Evolutionary conservation across 169 alveolate species (phyloP), one percentile per base, ranked within the genome.

Genomic region (Plasmodium gonderi): DNA sequence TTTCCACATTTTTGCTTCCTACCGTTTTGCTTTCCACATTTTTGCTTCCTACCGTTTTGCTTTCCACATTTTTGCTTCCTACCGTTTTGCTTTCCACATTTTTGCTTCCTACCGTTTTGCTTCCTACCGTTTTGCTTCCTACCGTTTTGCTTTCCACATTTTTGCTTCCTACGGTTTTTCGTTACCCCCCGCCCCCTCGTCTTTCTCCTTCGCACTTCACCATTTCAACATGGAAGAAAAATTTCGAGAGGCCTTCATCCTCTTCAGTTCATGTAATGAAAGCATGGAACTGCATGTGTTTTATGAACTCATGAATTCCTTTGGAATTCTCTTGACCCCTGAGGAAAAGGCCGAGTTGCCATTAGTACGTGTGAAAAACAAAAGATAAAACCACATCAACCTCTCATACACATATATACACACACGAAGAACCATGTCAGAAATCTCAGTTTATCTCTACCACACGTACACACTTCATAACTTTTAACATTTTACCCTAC

Each of bases 221-320:
- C 47, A 20, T 26, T 69, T 42, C 51, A 64, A 87, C 12, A 87
- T 87, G 93, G 93, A 75, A 23, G 87, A 87, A 17, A 87, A 87
- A 87, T 87, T 87, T 87, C 65, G 79, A 29, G 93, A 87, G 45
- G 93, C 89, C 20, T 87, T 87, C 47, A 64, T 87, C 64, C 89
- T 87, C 33, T 87, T 87, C 69, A 74, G 93, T 33, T 75, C 93
- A 4, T 87, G 93, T 40, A 60, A 60, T 44, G 93, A 87, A 7
- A 29, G 14, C 20, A 33, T 87, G 26, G 89, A 74, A 17, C 29
- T 87, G 44, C 40, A 40, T 67, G 51, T 45, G 45, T 87, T 87
- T 75, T 74, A 54, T n/a, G 93, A 87, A 26, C 67, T 87, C 51
- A 64, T 64, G 69, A 33, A 87, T 76, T 74, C 93, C 23, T 87